Evolutionary conservation across 192 early-diverging fungal species (phyloP).

Genomic region (Glomus cerebriforme): DNA sequence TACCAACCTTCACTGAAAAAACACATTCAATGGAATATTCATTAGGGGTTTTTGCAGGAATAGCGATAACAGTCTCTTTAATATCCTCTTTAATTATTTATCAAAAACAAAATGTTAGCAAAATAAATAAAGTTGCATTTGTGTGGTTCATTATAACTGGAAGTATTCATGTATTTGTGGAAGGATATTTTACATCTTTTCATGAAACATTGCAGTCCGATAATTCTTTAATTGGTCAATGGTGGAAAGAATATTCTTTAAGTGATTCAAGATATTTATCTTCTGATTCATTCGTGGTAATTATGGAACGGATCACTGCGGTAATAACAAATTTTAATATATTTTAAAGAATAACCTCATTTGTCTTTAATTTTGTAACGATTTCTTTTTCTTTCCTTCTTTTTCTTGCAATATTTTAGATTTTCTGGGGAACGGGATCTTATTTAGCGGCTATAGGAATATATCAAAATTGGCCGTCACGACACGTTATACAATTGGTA

Average conservation of each 20-base stretch:
- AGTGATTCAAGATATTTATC: conserved; percentile 89
- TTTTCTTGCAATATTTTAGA: not conserved
- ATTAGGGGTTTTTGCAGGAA: not conserved
- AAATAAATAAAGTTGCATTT: conserved; percentile 52
- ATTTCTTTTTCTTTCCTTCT: not conserved
- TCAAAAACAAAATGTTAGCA: not conserved
- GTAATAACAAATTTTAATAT: conserved; percentile 52
- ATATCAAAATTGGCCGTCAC: conserved; percentile 52
- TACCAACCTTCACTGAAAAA: no score
- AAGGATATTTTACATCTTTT: conserved; percentile 83
- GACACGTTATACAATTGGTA: conserved; percentile 60
- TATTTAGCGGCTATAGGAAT: conserved; percentile 59
- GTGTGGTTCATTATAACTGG: conserved; percentile 85
- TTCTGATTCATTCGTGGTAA: conserved; percentile 77
- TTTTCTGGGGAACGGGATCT: conserved; percentile 58
- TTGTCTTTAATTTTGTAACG: not conserved
- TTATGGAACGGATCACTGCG: conserved; percentile 88
- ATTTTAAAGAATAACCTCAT: not conserved
- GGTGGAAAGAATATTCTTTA: conserved; percentile 92
- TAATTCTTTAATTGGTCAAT: conserved; percentile 63
- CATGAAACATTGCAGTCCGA: conserved; percentile 68
- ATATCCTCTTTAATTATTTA: not conserved
- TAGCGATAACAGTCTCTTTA: not conserved
- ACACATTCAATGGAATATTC: not conserved
- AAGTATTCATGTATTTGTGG: conserved; percentile 80